These are phyloP conservation scores for Botrytis byssoidea DNA, from an alignment of 2,329 filamentous ascomycete species.

Conservation along the genomic window DNA sequence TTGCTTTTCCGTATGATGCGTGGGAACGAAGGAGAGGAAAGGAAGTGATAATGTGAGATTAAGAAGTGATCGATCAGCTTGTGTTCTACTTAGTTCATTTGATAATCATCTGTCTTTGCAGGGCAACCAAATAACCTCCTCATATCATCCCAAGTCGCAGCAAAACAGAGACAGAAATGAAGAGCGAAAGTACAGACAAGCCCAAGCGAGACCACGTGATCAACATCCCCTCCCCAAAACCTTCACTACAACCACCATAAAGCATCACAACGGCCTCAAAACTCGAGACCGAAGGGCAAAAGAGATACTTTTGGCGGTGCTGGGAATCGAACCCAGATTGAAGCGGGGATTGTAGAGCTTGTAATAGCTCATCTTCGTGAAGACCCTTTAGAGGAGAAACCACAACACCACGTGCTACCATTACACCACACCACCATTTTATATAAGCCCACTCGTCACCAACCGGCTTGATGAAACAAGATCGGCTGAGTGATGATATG, in stretches of 20 bases:
- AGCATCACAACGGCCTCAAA: background rate
- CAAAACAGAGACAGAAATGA: background rate
- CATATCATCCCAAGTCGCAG: background rate
- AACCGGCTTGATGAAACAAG: constrained; percentile 1
- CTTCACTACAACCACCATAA: background rate
- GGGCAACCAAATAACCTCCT: background rate
- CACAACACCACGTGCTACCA: constrained; percentile 22
- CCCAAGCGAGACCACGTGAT: background rate
- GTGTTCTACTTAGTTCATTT: background rate
- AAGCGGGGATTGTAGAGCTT: background rate
- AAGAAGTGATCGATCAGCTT: background rate
- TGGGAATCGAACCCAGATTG: constrained; percentile 23
- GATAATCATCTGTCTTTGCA: background rate
- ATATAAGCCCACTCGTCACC: background rate
- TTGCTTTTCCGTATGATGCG: background rate
- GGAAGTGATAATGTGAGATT: background rate
- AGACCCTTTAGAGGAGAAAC: constrained; percentile 10
- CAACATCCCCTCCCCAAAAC: accelerated
- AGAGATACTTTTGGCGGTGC: background rate
- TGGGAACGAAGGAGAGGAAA: background rate
- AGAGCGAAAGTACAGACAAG: background rate
- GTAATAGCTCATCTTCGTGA: background rate
- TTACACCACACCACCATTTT: constrained; percentile 21
- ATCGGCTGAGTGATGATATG: background rate
- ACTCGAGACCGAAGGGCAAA: background rate